Evolutionary conservation across 257 asterid species (phyloP).

Genomic region (Nicotiana sylvestris): DNA sequence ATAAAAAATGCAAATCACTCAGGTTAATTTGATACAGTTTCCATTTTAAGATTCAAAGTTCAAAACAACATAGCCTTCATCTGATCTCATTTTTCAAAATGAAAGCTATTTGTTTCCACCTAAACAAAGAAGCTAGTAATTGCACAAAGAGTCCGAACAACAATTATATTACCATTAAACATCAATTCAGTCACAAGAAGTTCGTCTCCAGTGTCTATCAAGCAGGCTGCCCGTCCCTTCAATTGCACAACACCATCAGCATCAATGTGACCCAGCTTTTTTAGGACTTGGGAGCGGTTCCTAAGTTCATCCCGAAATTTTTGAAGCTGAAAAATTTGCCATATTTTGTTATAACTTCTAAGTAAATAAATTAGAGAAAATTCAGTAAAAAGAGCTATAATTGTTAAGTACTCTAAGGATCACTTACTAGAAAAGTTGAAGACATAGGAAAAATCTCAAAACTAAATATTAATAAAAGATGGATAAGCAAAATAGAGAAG

Average conservation of each 20-base stretch:
- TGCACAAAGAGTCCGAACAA: background rate
- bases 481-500: background rate
- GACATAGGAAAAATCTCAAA: background rate
- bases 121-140: background rate
- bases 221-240: slow-evolving; percentile 97
- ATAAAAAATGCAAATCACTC: slow-evolving; percentile 5
- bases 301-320: slow-evolving; percentile 92
- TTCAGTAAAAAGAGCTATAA: background rate
- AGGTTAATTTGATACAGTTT: background rate
- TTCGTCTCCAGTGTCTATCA: slow-evolving; percentile 96
- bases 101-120: background rate
- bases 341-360: background rate
- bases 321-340: slow-evolving; percentile 60
- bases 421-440: background rate
- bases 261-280: slow-evolving; percentile 84
- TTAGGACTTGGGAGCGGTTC: slow-evolving; percentile 86
- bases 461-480: background rate
- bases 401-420: background rate
- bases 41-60: background rate
- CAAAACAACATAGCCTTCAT: background rate
- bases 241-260: slow-evolving; percentile 75
- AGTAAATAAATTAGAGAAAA: background rate
- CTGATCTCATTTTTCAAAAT: background rate
- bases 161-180: slow-evolving; percentile 62
- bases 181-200: slow-evolving; percentile 92